Evolutionary conservation across 2,329 filamentous ascomycete species (phyloP).

Genomic region (Xylaria digitata): DNA sequence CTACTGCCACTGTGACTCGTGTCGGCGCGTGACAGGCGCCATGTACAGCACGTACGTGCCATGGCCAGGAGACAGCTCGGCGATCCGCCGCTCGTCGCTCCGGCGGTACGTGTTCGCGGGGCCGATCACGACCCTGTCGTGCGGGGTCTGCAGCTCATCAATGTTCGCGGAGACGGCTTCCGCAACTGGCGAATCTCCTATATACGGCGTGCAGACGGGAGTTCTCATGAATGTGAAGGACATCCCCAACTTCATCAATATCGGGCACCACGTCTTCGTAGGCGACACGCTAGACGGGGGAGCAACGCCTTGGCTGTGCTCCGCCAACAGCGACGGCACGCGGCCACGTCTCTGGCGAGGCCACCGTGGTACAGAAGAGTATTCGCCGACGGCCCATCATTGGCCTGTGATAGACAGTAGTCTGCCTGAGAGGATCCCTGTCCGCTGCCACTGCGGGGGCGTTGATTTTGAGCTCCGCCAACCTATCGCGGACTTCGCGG

Average conservation of each 20-base stretch:
- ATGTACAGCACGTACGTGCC: constrained; percentile 52
- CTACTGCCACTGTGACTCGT: constrained; percentile 63
- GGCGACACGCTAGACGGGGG: constrained; percentile 66
- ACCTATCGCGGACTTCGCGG: constrained; percentile 47
- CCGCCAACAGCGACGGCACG: constrained; percentile 49
- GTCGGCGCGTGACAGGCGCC: constrained; percentile 58
- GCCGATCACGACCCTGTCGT: constrained; percentile 54
- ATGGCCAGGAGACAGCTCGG: constrained; percentile 53
- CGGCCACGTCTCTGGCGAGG: constrained; percentile 46
- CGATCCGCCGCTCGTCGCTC: constrained; percentile 50
- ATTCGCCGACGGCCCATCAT: constrained; percentile 50
- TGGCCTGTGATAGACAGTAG: constrained; percentile 18
- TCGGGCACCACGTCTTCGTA: constrained; percentile 57
- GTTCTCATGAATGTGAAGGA: constrained; percentile 48
- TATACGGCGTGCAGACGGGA: constrained; percentile 55
- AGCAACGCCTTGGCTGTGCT: constrained; percentile 58
- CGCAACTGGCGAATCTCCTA: background rate
- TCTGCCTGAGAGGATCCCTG: constrained; percentile 45
- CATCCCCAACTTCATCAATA: constrained; percentile 48
- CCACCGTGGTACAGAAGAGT: constrained; percentile 41
- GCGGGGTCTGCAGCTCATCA: constrained; percentile 56
- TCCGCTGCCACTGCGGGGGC: constrained; percentile 61
- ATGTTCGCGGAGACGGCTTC: constrained; percentile 54
- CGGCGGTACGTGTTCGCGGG: constrained; percentile 53
- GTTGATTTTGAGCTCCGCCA: constrained; percentile 56